phyloP scores from a whole-genome alignment of 2,329 filamentous ascomycete genomes.

The Stachybotrys echinatus region DNA sequence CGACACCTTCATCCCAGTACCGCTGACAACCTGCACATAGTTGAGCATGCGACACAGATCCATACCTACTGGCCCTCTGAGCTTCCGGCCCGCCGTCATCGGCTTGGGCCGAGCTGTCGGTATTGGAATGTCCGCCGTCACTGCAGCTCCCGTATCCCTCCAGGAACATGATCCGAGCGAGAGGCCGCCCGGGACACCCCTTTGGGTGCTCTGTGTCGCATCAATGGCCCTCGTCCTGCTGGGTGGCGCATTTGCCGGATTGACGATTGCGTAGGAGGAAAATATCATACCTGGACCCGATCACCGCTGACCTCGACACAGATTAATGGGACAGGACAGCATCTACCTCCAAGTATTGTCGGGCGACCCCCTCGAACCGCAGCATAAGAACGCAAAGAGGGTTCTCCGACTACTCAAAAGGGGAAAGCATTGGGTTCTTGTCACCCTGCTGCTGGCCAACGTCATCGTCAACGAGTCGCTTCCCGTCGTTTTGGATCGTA shows the following conservation, averaged over 20 bases:
- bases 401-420: slow-evolving; percentile 76
- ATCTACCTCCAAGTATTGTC: slow-evolving; percentile 96
- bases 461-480: slow-evolving; percentile 97
- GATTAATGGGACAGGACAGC: slow-evolving; percentile 72
- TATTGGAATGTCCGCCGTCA: slow-evolving; percentile 41
- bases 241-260: slow-evolving; percentile 88
- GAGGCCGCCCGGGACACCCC: slow-evolving; percentile 48
- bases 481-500: slow-evolving; percentile 90
- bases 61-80: slow-evolving; percentile 27
- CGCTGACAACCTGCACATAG: background rate
- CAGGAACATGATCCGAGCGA: slow-evolving; percentile 36
- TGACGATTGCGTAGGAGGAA: slow-evolving; percentile 77
- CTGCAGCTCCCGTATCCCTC: slow-evolving; percentile 38
- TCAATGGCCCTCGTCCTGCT: slow-evolving; percentile 78
- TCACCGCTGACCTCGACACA: slow-evolving; percentile 17
- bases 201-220: slow-evolving; percentile 77
- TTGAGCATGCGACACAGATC: slow-evolving; percentile 20
- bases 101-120: slow-evolving; percentile 47
- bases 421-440: slow-evolving; percentile 97
- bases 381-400: slow-evolving; percentile 76
- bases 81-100: slow-evolving; percentile 43
- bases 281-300: slow-evolving; percentile 4
- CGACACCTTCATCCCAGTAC: background rate
- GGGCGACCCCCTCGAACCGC: slow-evolving; percentile 75
- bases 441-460: slow-evolving; percentile 89